Percentiles rank a stretch among this genome's conserved stretches.
Conservation (phyloP, 2,329 filamentous ascomycete genomes). For the Apiospora pterosperma region DNA sequence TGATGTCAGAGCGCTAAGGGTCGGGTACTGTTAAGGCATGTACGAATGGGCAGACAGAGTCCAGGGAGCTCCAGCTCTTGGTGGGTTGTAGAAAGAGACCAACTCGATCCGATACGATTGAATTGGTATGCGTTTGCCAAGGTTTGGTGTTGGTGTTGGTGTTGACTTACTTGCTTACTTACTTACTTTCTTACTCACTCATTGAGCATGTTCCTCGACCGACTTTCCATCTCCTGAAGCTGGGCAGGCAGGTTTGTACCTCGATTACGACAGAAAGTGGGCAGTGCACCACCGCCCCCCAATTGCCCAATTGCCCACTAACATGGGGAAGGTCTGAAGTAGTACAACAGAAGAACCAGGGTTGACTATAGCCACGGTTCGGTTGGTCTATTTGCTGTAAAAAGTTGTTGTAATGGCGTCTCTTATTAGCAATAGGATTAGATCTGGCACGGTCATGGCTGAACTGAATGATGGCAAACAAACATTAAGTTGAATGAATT, state of each 20-base stretch:
- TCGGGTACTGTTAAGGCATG: neutral
- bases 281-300: conserved; percentile 11
- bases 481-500: neutral
- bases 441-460: neutral
- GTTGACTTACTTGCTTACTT: neutral
- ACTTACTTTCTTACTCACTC: neutral
- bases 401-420: neutral
- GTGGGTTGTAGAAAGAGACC: neutral
- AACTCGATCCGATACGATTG: neutral
- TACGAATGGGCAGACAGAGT: neutral
- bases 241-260: neutral
- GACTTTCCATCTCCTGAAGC: neutral
- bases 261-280: conserved; percentile 20
- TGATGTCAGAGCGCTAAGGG: conserved; percentile 25
- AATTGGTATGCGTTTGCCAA: no score
- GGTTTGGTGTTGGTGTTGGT: no score
- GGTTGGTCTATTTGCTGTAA: neutral
- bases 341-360: neutral
- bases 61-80: neutral
- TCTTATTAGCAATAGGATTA: neutral
- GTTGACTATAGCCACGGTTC: neutral
- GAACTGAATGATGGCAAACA: neutral
- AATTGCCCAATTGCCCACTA: neutral
- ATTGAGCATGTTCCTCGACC: neutral
- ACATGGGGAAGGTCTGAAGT: neutral